Evolutionary conservation across 2,329 filamentous ascomycete genomes (phyloP), one percentile per base, ranked within the genome.

Genomic region (Penicillium italicum): DNA sequence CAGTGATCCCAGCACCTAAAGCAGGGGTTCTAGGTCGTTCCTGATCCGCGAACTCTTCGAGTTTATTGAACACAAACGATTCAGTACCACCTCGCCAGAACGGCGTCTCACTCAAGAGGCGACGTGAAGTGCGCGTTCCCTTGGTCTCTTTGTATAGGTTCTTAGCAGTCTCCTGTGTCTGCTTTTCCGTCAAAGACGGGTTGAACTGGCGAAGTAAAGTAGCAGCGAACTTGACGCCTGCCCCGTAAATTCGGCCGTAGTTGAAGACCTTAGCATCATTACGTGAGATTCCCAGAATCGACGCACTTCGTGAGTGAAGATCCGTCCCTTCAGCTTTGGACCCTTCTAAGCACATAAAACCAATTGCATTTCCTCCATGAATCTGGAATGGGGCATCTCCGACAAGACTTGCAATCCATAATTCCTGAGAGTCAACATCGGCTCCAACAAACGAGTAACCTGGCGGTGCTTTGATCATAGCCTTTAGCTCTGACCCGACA

Each of bases 201-300:
- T 97, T 97, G 77, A 99, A 99, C 69, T 97, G 94, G 8, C 92
- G 85, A 2, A 99, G 82, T 2, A 99, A 79, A 10, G 90, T 95
- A 2, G 89, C 86, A 0, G 94, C 94, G 69, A 99, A 99, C 65
- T 91, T 96, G 48, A 97, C 78, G 0, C 94, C 95, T 5, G 94
- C 95, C n/a, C 94, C 95, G 68, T 99, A 99, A 46, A 99, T 99
- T 38, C 95, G 90, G 8, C 95, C 95, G 66, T 99, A 99, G 72
- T 99, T 99, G 80, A 99, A 99, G 0, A 99, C 85, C 71, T 99
- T 99, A 56, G 94, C 94, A 67, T 97, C 86, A 67, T 97, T 97
- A 58, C 94, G 84, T 2, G 91, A 95, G 58, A 99, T 99, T 7
- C 92, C 93, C 2, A 99, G 75, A 55, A 99, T 99, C 6, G 83